phyloP scores from a whole-genome alignment of 2,329 filamentous ascomycete species.

The Pestalotiopsis sp. region DNA sequence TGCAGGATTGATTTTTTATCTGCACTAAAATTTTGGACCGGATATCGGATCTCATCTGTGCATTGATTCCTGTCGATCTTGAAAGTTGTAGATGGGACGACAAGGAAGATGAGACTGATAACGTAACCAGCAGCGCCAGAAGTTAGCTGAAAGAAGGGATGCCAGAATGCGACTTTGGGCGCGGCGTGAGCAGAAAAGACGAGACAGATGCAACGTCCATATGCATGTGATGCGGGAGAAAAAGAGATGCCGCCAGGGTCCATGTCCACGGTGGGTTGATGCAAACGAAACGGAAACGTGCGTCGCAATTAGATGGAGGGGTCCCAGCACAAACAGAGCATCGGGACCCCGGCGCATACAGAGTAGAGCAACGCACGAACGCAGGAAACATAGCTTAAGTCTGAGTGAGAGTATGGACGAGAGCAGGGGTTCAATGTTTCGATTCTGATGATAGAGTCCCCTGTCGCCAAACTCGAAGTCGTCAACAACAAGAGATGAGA shows the following conservation, averaged over 20 bases:
- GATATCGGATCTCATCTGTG: too few species aligned
- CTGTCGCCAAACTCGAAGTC: too few species aligned
- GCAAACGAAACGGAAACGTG: neutral
- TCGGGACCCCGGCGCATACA: neutral
- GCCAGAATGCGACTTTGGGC: neutral
- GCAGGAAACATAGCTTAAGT: neutral
- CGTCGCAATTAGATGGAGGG: neutral
- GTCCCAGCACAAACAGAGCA: neutral
- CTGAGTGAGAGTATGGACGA: neutral
- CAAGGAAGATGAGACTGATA: neutral
- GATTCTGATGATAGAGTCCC: neutral
- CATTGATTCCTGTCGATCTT: too few species aligned
- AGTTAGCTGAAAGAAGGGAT: neutral
- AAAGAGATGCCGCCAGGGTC: neutral
- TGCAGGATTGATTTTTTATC: too few species aligned
- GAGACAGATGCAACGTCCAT: neutral
- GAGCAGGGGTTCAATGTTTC: neutral
- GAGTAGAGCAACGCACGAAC: neutral
- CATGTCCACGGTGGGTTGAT: neutral
- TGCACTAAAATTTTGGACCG: too few species aligned
- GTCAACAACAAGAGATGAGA: neutral
- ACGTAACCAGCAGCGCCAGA: neutral
- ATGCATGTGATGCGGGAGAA: neutral
- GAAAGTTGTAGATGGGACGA: too few species aligned
- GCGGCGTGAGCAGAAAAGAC: neutral